A percentile compares a stretch with the other conserved stretches of the same genome.
Evolutionary conservation across 2,329 filamentous ascomycete species (phyloP).

Genomic region (Ophiosphaerella herpotricha): DNA sequence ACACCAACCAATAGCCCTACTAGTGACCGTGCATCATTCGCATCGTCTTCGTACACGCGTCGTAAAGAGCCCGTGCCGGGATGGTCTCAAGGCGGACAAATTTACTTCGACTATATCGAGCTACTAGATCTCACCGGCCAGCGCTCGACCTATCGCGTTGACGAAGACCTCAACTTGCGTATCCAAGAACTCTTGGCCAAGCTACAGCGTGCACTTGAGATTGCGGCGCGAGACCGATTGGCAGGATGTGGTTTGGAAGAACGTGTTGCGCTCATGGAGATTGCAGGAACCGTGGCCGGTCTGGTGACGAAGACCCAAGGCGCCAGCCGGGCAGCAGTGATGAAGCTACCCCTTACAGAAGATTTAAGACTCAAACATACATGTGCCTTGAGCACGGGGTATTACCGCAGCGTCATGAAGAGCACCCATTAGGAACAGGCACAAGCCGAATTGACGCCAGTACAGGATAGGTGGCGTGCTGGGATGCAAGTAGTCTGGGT

Average conservation of each 20-base stretch:
- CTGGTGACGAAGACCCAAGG: conserved; percentile 58
- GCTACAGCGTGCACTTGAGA: conserved; percentile 43
- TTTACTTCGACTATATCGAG: conserved; percentile 71
- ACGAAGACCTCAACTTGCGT: conserved; percentile 39
- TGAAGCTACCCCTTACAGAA: conserved; percentile 70
- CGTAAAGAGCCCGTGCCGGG: conserved; percentile 59
- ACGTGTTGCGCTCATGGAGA: conserved; percentile 78
- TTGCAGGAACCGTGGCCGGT: conserved; percentile 73
- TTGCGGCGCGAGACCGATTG: conserved; percentile 46
- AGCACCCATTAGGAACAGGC: conserved; percentile 2
- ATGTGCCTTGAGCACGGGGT: conserved; percentile 69
- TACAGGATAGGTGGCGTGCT: not conserved
- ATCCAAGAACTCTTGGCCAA: conserved; percentile 37
- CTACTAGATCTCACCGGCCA: conserved; percentile 49
- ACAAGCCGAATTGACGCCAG: not conserved
- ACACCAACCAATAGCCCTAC: conserved; percentile 49
- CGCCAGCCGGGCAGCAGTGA: conserved; percentile 53
- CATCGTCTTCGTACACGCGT: conserved; percentile 10
- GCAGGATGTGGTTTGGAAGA: conserved; percentile 55
- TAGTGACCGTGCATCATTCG: conserved; percentile 12
- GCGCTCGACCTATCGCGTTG: conserved; percentile 32
- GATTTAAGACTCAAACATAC: conserved; percentile 74
- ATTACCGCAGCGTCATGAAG: conserved; percentile 63
- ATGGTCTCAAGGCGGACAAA: conserved; percentile 79
- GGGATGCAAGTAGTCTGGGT: not conserved